Evolutionary conservation across 352 stramenopile genomes (phyloP).

Genomic region (Globisporangium recalcitrans): DNA sequence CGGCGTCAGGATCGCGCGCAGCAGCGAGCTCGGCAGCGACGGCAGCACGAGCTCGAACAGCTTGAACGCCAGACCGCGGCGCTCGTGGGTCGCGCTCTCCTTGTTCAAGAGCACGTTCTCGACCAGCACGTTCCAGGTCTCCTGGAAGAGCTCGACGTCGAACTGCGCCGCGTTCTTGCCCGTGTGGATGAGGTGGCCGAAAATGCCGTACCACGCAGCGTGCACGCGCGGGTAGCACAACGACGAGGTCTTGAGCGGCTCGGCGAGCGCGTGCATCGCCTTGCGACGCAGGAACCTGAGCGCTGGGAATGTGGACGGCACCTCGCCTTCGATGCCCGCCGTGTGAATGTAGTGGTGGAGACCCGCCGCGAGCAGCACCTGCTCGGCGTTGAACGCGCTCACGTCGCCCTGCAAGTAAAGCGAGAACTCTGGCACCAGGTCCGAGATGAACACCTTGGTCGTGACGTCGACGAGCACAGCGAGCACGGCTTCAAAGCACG

Average conservation of each 20-base stretch:
- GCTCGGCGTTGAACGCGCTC: slow-evolving; percentile 61
- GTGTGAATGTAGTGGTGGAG: slow-evolving; percentile 62
- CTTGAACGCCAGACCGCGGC: slow-evolving; percentile 74
- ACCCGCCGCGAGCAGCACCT: slow-evolving; percentile 70
- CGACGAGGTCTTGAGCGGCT: slow-evolving; percentile 65
- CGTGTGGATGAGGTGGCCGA: slow-evolving; percentile 63
- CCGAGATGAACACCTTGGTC: slow-evolving; percentile 41
- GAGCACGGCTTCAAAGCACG: slow-evolving; percentile 66
- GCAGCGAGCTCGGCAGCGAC: slow-evolving; percentile 36
- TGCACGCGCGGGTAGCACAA: slow-evolving; percentile 73
- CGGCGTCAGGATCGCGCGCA: slow-evolving; percentile 66
- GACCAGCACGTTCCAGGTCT: slow-evolving; percentile 76
- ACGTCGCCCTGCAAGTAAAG: slow-evolving; percentile 30
- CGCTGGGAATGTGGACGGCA: slow-evolving; percentile 37
- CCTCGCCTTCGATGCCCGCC: slow-evolving; percentile 31
- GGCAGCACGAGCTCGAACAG: slow-evolving; percentile 73
- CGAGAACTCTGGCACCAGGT: slow-evolving; percentile 31
- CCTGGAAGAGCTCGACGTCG: slow-evolving; percentile 69
- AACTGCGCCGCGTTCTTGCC: slow-evolving; percentile 26
- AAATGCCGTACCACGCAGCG: slow-evolving; percentile 70
- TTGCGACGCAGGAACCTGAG: slow-evolving; percentile 47
- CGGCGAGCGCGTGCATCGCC: slow-evolving; percentile 52
- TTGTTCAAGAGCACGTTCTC: slow-evolving; percentile 63
- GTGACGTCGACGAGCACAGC: slow-evolving; percentile 50
- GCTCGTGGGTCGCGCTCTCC: slow-evolving; percentile 61